These are phyloP conservation scores for Sphagnurus paluster DNA, from an alignment of 1,284 basidiomycete genomes.

Conservation along the genomic window DNA sequence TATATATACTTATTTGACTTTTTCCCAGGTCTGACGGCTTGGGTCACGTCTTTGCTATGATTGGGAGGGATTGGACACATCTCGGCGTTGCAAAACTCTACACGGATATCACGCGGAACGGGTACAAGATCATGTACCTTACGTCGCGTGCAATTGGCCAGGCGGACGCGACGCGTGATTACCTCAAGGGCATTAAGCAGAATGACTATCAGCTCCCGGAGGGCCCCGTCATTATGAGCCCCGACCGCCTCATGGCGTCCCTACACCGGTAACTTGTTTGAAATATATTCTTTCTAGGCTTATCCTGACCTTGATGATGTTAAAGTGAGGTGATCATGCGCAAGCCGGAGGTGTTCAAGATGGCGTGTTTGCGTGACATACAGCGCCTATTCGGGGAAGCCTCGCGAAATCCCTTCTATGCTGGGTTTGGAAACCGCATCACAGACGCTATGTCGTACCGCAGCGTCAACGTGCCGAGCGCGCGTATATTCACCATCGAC, in stretches of 20 bases:
- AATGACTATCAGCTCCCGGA: slow-evolving; percentile 95
- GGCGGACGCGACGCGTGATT: slow-evolving; percentile 95
- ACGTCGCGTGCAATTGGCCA: slow-evolving; percentile 98
- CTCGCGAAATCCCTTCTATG: slow-evolving; percentile 85
- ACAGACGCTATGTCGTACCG: slow-evolving; percentile 98
- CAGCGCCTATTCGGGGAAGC: slow-evolving; percentile 86
- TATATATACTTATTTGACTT: background rate
- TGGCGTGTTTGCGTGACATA: slow-evolving; percentile 98
- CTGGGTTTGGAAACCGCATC: slow-evolving; percentile 98
- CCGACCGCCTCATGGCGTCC: slow-evolving; percentile 93
- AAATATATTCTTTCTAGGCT: background rate
- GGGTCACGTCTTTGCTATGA: slow-evolving; percentile 97
- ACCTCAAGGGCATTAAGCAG: slow-evolving; percentile 94
- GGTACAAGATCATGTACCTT: slow-evolving; percentile 98
- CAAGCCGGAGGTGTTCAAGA: slow-evolving; percentile 99
- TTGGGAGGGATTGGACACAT: slow-evolving; percentile 99
- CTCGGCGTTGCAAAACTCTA: slow-evolving; percentile 97
- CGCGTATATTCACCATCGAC: slow-evolving; percentile 98
- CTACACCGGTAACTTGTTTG: slow-evolving; percentile 75
- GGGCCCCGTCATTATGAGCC: slow-evolving; percentile 99
- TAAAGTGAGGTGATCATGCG: slow-evolving; percentile 95
- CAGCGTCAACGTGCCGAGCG: slow-evolving; percentile 92
- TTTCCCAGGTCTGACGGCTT: slow-evolving; percentile 86
- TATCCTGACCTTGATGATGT: background rate
- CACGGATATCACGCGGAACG: slow-evolving; percentile 94